Conservation (phyloP, 2,329 filamentous ascomycete species). For the Colletotrichum liaoningense region DNA sequence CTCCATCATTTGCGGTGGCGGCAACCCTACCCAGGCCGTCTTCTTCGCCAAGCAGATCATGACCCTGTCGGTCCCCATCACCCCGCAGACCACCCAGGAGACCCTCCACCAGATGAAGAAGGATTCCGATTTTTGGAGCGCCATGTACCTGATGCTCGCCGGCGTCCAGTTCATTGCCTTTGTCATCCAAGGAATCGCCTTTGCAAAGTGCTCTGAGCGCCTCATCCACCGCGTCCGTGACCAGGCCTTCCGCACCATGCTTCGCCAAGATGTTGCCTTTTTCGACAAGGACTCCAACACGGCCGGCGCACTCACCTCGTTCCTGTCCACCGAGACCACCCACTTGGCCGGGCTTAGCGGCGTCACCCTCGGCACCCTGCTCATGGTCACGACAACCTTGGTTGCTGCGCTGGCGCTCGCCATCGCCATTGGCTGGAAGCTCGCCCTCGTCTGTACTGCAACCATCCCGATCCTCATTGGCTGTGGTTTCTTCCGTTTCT, state of each 20-base stretch:
- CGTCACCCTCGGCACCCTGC: constrained; percentile 85
- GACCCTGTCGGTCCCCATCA: constrained; percentile 68
- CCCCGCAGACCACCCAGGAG: constrained; percentile 47
- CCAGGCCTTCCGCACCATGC: constrained; percentile 84
- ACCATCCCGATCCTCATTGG: constrained; percentile 81
- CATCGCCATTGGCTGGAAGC: constrained; percentile 86
- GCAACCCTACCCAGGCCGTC: constrained; percentile 81
- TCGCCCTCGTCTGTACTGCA: constrained; percentile 84
- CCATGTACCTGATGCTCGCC: constrained; percentile 90
- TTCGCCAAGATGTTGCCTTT: constrained; percentile 92
- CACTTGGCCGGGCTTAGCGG: constrained; percentile 90
- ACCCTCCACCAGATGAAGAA: constrained; percentile 67
- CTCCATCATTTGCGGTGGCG: constrained; percentile 81
- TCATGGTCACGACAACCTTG: constrained; percentile 84
- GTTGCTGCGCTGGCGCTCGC: constrained; percentile 77
- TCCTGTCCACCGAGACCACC: constrained; percentile 90
- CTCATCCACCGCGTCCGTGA: constrained; percentile 87
- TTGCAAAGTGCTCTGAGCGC: constrained; percentile 88
- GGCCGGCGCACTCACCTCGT: constrained; percentile 87
- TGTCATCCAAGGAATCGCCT: constrained; percentile 75
- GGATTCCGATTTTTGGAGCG: constrained; percentile 85
- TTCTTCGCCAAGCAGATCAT: constrained; percentile 92
- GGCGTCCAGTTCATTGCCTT: constrained; percentile 79
- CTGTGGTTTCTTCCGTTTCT: constrained; percentile 91
- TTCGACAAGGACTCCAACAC: constrained; percentile 93